Evolutionary conservation across 1,284 basidiomycete genomes (phyloP).

Genomic region (Naganishia cerealis): DNA sequence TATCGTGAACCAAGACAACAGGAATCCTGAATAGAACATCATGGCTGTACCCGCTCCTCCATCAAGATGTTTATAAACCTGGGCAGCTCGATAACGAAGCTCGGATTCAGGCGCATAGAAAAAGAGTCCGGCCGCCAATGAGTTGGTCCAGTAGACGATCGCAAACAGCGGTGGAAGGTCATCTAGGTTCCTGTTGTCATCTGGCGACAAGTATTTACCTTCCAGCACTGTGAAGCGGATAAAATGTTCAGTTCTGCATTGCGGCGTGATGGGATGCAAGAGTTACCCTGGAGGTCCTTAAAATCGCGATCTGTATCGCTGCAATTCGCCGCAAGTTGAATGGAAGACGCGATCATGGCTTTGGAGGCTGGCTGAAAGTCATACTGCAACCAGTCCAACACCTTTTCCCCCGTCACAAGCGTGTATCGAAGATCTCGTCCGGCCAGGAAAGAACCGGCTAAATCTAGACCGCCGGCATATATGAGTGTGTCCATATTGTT

Average conservation of each 20-base stretch:
- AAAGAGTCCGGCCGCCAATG: slow-evolving; percentile 16
- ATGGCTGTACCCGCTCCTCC: slow-evolving; percentile 22
- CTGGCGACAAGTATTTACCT: slow-evolving; percentile 7
- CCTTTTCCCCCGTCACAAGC: slow-evolving; percentile 14
- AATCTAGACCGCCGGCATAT: slow-evolving; percentile 22
- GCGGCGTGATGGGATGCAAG: not conserved
- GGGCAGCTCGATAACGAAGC: not conserved
- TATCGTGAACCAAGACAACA: slow-evolving; percentile 11
- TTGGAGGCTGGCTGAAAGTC: slow-evolving; percentile 17
- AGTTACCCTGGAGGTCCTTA: slow-evolving; percentile 15
- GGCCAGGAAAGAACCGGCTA: slow-evolving; percentile 15
- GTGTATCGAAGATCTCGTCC: slow-evolving; percentile 25
- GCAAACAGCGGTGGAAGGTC: slow-evolving; percentile 22
- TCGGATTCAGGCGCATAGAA: slow-evolving; percentile 1
- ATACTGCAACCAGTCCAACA: slow-evolving; percentile 18
- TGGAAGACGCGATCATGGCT: slow-evolving; percentile 19
- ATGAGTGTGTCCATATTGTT: slow-evolving; percentile 29
- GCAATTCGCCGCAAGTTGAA: slow-evolving; percentile 27
- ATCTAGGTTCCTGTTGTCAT: not conserved
- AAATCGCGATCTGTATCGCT: slow-evolving; percentile 7
- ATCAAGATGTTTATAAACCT: slow-evolving; percentile 12
- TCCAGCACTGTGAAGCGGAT: not conserved
- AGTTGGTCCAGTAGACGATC: slow-evolving; percentile 16
- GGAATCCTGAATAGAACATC: slow-evolving; percentile 23
- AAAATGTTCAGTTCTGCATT: not conserved